A percentile compares a stretch with the other conserved stretches of the same genome.
phyloP scores from a whole-genome alignment of 106 monocot species.

The Dendrobium officinale region DNA sequence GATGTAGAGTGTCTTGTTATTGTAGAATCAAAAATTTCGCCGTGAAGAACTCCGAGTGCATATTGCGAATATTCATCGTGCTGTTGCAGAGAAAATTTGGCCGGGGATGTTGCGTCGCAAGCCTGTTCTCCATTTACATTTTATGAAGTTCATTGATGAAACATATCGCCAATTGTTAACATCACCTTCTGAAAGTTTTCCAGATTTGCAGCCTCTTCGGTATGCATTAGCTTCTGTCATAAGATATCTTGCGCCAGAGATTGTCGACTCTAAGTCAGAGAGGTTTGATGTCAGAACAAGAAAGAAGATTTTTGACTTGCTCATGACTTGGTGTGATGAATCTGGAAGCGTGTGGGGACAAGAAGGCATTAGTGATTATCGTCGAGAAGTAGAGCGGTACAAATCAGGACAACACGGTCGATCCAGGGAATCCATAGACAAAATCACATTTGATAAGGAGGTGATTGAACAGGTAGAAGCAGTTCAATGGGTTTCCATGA shows the following conservation, averaged over 20 bases:
- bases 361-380: slow-evolving; percentile 64
- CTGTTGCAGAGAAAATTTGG: slow-evolving; percentile 94
- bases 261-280: slow-evolving; percentile 79
- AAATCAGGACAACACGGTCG: slow-evolving; percentile 70
- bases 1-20: background rate
- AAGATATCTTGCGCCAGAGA: slow-evolving; percentile 76
- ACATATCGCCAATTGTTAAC: slow-evolving; percentile 43
- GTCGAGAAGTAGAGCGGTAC: slow-evolving; percentile 89
- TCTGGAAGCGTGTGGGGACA: slow-evolving; percentile 46
- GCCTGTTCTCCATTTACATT: slow-evolving; percentile 66
- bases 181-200: slow-evolving; percentile 53
- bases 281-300: slow-evolving; percentile 71
- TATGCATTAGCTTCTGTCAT: slow-evolving; percentile 86
- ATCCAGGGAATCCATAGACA: slow-evolving; percentile 93
- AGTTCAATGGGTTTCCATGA: slow-evolving; percentile 88
- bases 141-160: slow-evolving; percentile 83
- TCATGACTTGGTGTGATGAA: slow-evolving; percentile 87
- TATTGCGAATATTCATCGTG: slow-evolving; percentile 80
- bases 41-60: slow-evolving; percentile 50
- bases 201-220: slow-evolving; percentile 77
- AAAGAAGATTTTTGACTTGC: slow-evolving; percentile 72
- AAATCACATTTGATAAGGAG: slow-evolving; percentile 84
- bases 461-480: slow-evolving; percentile 78
- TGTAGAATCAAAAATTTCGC: slow-evolving; percentile 34
- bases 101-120: slow-evolving; percentile 80